phyloP scores from a whole-genome alignment of 2,329 filamentous ascomycete species.

The Cordyceps fumosorosea region DNA sequence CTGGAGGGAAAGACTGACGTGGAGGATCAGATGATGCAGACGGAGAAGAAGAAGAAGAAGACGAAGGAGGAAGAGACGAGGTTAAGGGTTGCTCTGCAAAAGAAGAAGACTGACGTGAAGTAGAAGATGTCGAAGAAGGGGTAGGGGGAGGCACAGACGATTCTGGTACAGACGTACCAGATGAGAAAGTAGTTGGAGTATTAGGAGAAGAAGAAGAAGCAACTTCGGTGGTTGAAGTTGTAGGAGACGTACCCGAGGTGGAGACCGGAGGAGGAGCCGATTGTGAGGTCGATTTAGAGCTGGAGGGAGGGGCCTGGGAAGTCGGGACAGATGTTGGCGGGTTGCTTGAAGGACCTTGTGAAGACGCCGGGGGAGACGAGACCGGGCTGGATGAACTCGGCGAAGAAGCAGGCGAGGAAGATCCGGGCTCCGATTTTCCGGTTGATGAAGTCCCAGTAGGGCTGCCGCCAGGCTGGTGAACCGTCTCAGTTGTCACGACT shows the following conservation, averaged over 20 bases:
- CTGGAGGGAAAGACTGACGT: slow-evolving; percentile 3
- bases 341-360: not conserved
- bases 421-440: not conserved
- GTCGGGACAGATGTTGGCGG: not conserved
- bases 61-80: slow-evolving; percentile 13
- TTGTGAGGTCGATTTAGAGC: slow-evolving; percentile 14
- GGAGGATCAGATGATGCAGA: slow-evolving; percentile 5
- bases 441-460: not conserved
- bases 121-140: slow-evolving; percentile 20
- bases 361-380: not conserved
- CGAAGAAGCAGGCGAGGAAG: not conserved
- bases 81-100: slow-evolving; percentile 16
- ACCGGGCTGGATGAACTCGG: not conserved
- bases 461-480: slow-evolving; percentile 1
- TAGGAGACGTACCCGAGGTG: slow-evolving; percentile 23
- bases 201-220: slow-evolving; percentile 13
- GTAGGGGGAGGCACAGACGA: slow-evolving; percentile 17
- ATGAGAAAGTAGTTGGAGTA: slow-evolving; percentile 18
- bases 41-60: slow-evolving; percentile 18
- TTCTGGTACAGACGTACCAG: slow-evolving; percentile 26
- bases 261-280: slow-evolving; percentile 13
- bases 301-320: not conserved
- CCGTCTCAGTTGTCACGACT: slow-evolving; percentile 1
- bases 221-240: slow-evolving; percentile 23
- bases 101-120: slow-evolving; percentile 21